Evolutionary conservation across 768 basidiomycete genomes (phyloP).

Genomic region (Psilocybe cyanescens): DNA sequence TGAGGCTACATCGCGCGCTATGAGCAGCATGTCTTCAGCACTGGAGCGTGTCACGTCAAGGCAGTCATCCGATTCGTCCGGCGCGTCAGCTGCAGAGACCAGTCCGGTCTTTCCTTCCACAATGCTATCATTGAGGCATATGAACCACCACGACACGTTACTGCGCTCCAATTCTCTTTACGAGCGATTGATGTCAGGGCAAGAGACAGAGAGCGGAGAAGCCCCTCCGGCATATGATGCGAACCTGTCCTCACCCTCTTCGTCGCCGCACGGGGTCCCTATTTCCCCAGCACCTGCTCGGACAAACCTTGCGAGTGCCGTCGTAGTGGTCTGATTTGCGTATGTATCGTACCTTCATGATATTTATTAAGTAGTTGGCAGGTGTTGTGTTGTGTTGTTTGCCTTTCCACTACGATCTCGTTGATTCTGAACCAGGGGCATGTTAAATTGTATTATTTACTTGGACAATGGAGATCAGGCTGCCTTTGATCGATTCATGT

Average conservation of each 20-base stretch:
- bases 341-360: neutral
- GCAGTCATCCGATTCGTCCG: conserved; percentile 38
- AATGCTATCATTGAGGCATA: conserved; percentile 32
- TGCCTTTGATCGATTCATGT: no score
- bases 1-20: conserved; percentile 7
- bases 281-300: neutral
- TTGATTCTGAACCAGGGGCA: neutral
- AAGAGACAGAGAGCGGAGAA: conserved; percentile 82
- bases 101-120: conserved; percentile 33
- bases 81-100: conserved; percentile 38
- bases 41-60: conserved; percentile 36
- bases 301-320: neutral
- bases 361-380: neutral
- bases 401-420: neutral
- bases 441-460: no score
- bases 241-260: neutral
- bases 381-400: neutral
- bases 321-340: neutral
- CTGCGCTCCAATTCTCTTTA: conserved; percentile 57
- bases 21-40: conserved; percentile 17
- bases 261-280: neutral
- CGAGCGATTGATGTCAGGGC: conserved; percentile 82
- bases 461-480: no score
- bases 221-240: conserved; percentile 77
- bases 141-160: conserved; percentile 34